Evolutionary conservation across 768 basidiomycete species (phyloP).

Genomic region (Psilocybe cubensis): DNA sequence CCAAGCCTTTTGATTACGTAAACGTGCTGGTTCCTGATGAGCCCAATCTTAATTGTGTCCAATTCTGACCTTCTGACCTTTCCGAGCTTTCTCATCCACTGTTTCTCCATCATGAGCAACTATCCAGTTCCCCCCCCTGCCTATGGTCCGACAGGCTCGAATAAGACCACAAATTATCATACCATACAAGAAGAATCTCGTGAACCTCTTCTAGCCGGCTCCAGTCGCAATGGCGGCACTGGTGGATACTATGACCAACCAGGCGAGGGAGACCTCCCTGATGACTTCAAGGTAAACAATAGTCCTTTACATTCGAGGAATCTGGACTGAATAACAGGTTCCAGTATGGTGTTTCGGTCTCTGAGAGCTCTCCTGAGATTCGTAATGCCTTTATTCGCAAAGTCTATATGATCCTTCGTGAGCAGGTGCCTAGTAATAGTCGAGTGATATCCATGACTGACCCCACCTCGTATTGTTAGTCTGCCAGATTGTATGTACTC

Average conservation of each 20-base stretch:
- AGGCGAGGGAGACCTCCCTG: constrained; percentile 73
- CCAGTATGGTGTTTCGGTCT: constrained; percentile 82
- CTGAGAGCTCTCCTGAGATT: constrained; percentile 78
- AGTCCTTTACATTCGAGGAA: not conserved
- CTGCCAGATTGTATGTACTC: constrained; percentile 63
- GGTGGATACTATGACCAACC: constrained; percentile 78
- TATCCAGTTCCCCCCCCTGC: constrained; percentile 67
- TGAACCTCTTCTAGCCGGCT: constrained; percentile 63
- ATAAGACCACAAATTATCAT: constrained; percentile 31
- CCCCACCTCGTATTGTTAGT: constrained; percentile 41
- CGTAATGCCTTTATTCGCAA: constrained; percentile 88
- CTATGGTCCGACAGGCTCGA: constrained; percentile 49
- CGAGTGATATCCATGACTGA: not conserved
- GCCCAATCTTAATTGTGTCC: too few relatives aligned
- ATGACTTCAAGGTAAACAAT: constrained; percentile 85
- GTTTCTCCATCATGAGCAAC: constrained; percentile 53
- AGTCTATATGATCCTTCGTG: constrained; percentile 88
- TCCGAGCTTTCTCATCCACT: constrained; percentile 16
- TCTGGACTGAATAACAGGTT: not conserved
- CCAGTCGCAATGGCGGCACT: constrained; percentile 43
- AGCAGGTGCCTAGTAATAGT: constrained; percentile 34
- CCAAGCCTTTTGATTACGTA: too few relatives aligned
- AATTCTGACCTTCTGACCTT: too few relatives aligned
- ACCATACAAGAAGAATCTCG: constrained; percentile 35
- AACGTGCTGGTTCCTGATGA: too few relatives aligned